A percentile compares a stretch with the other conserved stretches of the same genome.
These are phyloP conservation scores for Streptanthus diversifolius DNA, from an alignment of 345 rosid species.

Conservation along the genomic window DNA sequence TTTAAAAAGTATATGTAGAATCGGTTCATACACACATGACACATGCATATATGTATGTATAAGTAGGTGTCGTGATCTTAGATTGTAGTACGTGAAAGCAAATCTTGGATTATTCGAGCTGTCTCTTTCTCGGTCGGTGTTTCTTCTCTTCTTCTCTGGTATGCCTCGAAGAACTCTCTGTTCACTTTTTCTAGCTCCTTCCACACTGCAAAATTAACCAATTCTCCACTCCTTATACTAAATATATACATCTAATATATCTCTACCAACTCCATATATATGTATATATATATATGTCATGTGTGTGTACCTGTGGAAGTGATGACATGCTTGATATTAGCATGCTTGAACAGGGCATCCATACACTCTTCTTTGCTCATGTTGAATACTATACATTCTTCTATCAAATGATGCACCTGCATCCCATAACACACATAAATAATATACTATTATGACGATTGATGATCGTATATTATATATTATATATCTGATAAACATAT, in stretches of 20 bases:
- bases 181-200: conserved; percentile 87
- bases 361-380: conserved; percentile 91
- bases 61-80: conserved; percentile 21
- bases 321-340: conserved; percentile 73
- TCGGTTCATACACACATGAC: neutral
- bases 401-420: conserved; percentile 92
- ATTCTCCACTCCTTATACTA: neutral
- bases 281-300: neutral
- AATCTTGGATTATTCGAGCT: conserved; percentile 41
- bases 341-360: conserved; percentile 86
- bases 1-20: neutral
- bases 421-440: neutral
- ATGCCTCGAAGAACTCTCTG: conserved; percentile 83
- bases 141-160: conserved; percentile 37
- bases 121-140: conserved; percentile 39
- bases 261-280: neutral
- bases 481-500: neutral
- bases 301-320: conserved; percentile 68
- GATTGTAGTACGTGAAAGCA: conserved; percentile 31
- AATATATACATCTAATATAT: neutral
- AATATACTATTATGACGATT: neutral
- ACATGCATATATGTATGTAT: conserved; percentile 11
- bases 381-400: conserved; percentile 80
- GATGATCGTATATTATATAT: neutral
- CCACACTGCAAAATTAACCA: conserved; percentile 61